Evolutionary conservation across 2,329 filamentous ascomycete genomes (phyloP), one percentile per base, ranked within the genome.

Genomic region (Didymella sp.): DNA sequence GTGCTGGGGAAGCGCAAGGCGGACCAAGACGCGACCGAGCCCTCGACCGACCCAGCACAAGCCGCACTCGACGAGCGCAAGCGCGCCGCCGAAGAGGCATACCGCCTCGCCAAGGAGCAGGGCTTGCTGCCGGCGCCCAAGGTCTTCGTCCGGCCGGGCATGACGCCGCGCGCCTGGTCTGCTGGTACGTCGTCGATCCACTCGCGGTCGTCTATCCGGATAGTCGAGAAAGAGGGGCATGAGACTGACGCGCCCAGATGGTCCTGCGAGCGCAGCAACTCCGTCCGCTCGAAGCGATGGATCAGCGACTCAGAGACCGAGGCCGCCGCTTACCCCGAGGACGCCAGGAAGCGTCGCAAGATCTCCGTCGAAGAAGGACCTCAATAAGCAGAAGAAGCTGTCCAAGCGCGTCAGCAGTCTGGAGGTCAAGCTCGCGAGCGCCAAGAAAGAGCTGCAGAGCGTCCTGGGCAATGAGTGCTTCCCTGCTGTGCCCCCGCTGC

Each of bases 371-470:
- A 83, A 82, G 64, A 83, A 81, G 62, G 85, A 87, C 49, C 73
- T 87, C 6, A 77, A 81, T 46, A 82, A 81, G 64, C 83, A 87
- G 63, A 77, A 81, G 56, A 86, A 84, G 59, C 74, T 88, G 28
- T 76, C 80, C 37, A 86, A 85, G 73, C 80, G 84, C 49, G 85
- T 88, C 27, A 86, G 84, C 61, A 81, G 87, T 61, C 78, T 88
- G 12, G 85, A 88, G 63, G 70, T 77, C 12, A 86, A 87, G 67
- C 78, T 88, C 27, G 76, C 83, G 15, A 78, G 79, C 31, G 84
- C 84, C 8, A 79, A 84, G 30, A 79, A 78, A 45, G 82, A 88
- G 70, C 78, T 88, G 22, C 76, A 79, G 28, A 75, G 81, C 5
- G 76, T 82, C 35, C 73, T 84, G 15, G 56, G 58, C 21, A 78